Evolutionary conservation across 116 monocot species (phyloP), one percentile per base, ranked within the genome.

Genomic region (Posidonia oceanica): DNA sequence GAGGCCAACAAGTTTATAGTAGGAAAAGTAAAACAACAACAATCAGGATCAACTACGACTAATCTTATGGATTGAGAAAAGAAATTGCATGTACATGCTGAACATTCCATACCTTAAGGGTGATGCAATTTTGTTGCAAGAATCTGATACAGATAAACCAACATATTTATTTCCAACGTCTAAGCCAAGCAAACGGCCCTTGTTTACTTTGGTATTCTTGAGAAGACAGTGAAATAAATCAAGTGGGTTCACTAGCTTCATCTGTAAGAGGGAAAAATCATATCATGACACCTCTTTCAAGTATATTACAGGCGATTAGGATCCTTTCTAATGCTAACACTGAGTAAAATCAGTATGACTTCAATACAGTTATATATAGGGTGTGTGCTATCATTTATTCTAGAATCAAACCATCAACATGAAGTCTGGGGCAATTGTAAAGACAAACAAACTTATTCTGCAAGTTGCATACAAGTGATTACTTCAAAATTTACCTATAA

Each of bases 101-200:
- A 66, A 63, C 44, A 36, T 20, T 41, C 53, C 69, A 16, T 80
- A 95, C 95, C 84, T 91, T 60, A 88, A 20, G 53, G 96, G 91
- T 4, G 74, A 86, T 60, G 89, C 96, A 75, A 88, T 77, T 78
- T 73, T 83, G 61, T 85, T 83, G 40, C 57, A 36, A 58, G 59
- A 17, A 69, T 91, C 96, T 74, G 91, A 96, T 72, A 96, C 82
- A 67, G 96, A 80, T 56, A 96, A 69, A 23, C 91, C 96, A 66
- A 91, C 82, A 80, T 87, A 96, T 76, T 81, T 96, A 37, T 82
- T 61, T 13, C 96, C 96, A 66, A 96, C 91, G 73, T 96, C 96
- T 71, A 96, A 67, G 39, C 96, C 96, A 69, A 96, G 96, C 64
- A 96, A 75, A 54, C 85, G 76, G 6, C 76, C 62, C 40, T 81